Conservation (phyloP, 768 basidiomycete genomes). For the Rhizopogon vinicolor region DNA sequence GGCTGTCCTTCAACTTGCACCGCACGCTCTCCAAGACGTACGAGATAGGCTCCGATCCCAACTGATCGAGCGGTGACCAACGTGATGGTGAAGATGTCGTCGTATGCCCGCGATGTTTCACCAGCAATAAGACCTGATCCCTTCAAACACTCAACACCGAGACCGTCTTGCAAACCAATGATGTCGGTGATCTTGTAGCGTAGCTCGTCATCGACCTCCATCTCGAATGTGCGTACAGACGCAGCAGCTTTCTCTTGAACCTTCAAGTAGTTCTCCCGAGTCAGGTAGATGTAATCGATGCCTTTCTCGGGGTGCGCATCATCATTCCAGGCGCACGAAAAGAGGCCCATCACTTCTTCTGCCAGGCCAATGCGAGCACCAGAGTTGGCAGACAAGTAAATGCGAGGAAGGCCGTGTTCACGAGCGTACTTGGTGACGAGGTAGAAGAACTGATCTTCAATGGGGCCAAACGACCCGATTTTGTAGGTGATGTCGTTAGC, state of each 20-base stretch:
- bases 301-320: conserved; percentile 86
- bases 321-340: conserved; percentile 91
- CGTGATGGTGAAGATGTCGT: conserved; percentile 99
- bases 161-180: conserved; percentile 95
- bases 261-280: conserved; percentile 85
- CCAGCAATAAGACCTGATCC: conserved; percentile 99
- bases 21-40: conserved; percentile 94
- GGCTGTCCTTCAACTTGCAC: conserved; percentile 99
- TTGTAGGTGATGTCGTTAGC: conserved; percentile 99
- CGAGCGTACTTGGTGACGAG: conserved; percentile 93
- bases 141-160: conserved; percentile 93
- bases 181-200: conserved; percentile 95
- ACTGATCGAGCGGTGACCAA: conserved; percentile 98
- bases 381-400: conserved; percentile 98
- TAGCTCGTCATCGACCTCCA: conserved; percentile 81
- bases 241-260: conserved; percentile 81
- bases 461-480: conserved; percentile 96
- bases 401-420: conserved; percentile 80
- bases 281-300: conserved; percentile 92
- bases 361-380: conserved; percentile 96
- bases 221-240: conserved; percentile 76
- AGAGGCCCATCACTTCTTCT: conserved; percentile 84
- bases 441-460: conserved; percentile 95
- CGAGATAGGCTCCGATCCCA: conserved; percentile 98
- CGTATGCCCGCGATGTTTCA: conserved; percentile 96